Conservation (phyloP, 75 land plant species). For the Adiantum capillusveneris region DNA sequence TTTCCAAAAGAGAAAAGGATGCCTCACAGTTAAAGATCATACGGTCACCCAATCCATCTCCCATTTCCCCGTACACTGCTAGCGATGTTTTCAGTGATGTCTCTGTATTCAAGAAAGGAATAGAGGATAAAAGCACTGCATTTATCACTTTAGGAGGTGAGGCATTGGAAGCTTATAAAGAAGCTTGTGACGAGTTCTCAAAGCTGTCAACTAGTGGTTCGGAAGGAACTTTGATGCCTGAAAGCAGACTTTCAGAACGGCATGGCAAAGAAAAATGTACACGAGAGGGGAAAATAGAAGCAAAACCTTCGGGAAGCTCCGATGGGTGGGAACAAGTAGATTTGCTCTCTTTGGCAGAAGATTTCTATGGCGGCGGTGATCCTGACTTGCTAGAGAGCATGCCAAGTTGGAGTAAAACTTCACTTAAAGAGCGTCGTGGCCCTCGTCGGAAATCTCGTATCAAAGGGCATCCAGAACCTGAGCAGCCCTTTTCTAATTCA, state of each 20-base stretch:
- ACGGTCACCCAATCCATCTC: neutral
- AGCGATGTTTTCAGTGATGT: neutral
- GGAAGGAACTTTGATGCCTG: neutral
- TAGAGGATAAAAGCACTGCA: neutral
- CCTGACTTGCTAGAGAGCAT: neutral
- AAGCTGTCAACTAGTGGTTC: neutral
- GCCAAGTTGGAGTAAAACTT: neutral
- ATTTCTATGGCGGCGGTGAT: neutral
- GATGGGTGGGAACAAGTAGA: conserved; percentile 4
- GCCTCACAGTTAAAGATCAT: too few relatives aligned
- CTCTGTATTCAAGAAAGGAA: neutral
- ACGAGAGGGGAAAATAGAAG: neutral
- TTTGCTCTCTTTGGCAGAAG: conserved; percentile 2
- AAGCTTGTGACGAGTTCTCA: conserved; percentile 44
- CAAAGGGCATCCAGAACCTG: conserved; percentile 4
- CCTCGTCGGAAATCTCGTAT: neutral
- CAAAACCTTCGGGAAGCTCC: neutral
- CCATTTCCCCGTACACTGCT: neutral
- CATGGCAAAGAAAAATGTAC: neutral
- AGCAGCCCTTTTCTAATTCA: conserved; percentile 5
- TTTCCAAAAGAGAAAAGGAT: too few relatives aligned
- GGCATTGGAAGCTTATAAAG: conserved; percentile 41
- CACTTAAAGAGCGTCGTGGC: neutral
- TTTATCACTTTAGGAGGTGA: conserved; percentile 40
- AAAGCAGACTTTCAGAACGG: neutral